Evolutionary conservation across 305 asterid genomes (phyloP).

Genomic region (Ilex paraguariensis): DNA sequence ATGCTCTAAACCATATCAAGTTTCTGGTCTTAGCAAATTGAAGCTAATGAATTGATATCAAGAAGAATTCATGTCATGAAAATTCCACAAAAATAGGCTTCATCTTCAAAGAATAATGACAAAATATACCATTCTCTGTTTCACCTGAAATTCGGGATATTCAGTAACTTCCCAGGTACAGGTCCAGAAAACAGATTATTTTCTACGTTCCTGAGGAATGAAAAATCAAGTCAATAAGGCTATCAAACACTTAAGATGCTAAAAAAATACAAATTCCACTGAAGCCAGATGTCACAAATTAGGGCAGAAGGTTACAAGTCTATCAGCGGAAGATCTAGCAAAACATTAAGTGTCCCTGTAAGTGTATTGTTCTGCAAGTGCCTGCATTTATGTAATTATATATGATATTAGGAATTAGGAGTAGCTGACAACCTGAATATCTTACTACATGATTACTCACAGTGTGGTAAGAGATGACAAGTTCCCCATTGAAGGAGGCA

Average conservation of each 20-base stretch:
- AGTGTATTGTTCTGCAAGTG: constrained; percentile 86
- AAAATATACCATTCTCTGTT: background rate
- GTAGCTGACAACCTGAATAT: no score
- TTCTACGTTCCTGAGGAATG: constrained; percentile 60
- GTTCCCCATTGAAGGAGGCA: constrained; percentile 80
- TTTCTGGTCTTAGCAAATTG: no score
- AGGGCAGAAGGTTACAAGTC: constrained; percentile 56
- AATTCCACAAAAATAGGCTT: no score
- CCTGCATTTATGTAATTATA: constrained; percentile 36
- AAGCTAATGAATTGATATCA: background rate
- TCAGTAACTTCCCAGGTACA: constrained; percentile 56
- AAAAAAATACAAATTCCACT: constrained; percentile 1
- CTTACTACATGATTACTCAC: constrained; percentile 42
- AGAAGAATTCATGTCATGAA: no score
- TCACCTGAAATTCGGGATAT: constrained; percentile 81
- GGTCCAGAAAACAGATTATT: constrained; percentile 96
- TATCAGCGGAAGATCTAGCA: constrained; percentile 65
- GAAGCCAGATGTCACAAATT: constrained; percentile 1
- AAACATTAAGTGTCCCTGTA: constrained; percentile 73
- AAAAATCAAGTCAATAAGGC: constrained; percentile 12
- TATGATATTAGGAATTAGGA: background rate
- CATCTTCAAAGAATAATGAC: no score
- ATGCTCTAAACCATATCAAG: no score
- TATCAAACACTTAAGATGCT: constrained; percentile 1
- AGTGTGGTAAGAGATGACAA: constrained; percentile 54